Percentiles rank a stretch among this genome's conserved stretches.
phyloP scores from a whole-genome alignment of 2,329 filamentous ascomycete genomes.

The Xenoacremonium recifei region DNA sequence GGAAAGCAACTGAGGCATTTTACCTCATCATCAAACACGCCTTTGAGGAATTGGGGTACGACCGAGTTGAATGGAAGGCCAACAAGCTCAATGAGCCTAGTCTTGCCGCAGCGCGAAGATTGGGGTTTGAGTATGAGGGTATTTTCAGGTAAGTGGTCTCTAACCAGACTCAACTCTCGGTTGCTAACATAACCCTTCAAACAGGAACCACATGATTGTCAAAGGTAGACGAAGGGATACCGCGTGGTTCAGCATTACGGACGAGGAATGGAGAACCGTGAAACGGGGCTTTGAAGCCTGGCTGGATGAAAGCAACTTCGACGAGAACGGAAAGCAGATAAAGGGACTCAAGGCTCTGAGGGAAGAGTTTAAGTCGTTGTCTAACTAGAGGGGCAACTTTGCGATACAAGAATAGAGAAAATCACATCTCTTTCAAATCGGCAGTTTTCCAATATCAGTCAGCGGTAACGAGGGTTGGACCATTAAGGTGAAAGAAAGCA shows the following conservation, averaged over 20 bases:
- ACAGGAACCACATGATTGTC: conserved; percentile 55
- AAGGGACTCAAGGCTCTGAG: conserved; percentile 38
- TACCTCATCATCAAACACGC: conserved; percentile 54
- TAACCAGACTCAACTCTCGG: accelerated
- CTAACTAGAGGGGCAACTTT: too few relatives aligned
- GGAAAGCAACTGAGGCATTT: conserved; percentile 55
- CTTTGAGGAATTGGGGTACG: conserved; percentile 52
- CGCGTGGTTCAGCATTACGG: conserved; percentile 57
- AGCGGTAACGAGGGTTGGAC: too few relatives aligned
- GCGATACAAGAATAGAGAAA: too few relatives aligned
- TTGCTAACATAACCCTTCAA: neutral
- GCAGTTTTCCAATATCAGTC: too few relatives aligned
- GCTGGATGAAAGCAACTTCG: conserved; percentile 56
- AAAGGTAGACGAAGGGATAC: conserved; percentile 59
- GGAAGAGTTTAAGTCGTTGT: neutral
- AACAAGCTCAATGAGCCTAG: conserved; percentile 55
- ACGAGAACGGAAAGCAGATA: conserved; percentile 50
- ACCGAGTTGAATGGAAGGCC: conserved; percentile 64
- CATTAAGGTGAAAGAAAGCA: too few relatives aligned
- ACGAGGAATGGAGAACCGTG: conserved; percentile 55
- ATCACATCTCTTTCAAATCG: too few relatives aligned
- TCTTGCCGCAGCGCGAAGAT: conserved; percentile 50
- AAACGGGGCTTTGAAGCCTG: conserved; percentile 51
- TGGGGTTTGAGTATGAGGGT: conserved; percentile 61
- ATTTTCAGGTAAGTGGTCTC: conserved; percentile 44